Evolutionary conservation across 169 alveolate species (phyloP), one percentile per base, ranked within the genome.

Genomic region (Plasmodium falciparum): DNA sequence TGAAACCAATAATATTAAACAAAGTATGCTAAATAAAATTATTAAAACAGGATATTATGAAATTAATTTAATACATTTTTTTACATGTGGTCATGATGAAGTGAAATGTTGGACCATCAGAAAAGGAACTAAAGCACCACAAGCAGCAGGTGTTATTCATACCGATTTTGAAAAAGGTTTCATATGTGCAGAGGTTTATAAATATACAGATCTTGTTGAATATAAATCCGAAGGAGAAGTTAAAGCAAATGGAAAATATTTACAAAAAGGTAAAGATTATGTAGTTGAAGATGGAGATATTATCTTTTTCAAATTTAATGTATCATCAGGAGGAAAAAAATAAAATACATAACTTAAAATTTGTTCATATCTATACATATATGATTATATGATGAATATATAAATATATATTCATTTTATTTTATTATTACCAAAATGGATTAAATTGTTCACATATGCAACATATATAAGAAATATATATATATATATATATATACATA

Each of bases 21-120:
- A 89, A 66, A 96, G 98, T 90, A 96, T 93, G 97, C 89, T 99
- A 45, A 98, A 97, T 88, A 98, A 98, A 94, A 97, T 99, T 65
- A 97, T 98, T 52, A 95, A 97, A 65, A 97, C 99, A 26, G 99
- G 99, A 6, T 98, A 99, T 92, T 92, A 94, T 45, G 98, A 99
- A 63, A 88, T 96, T 65, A 93, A 98, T 86, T 95, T 99, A 59
- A 97, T 98, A 52, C 99, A 99, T 95, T 99, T 96, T 95, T 99
- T 98, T 96, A 99, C 99, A 33, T 99, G 99, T 88, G 99, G 99
- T 22, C 99, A 98, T 67, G 99, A 99, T 95, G 99, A 99, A 91
- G 99, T 98, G 56, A 97, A 97, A 90, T 98, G 99, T 95, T 99
- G 99, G 99, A 98, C 99, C 17, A 96, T 98, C 13, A 95, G 99